Evolutionary conservation across 306 rosid genomes (phyloP), one percentile per base, ranked within the genome.

Genomic region (Medicago arabica): DNA sequence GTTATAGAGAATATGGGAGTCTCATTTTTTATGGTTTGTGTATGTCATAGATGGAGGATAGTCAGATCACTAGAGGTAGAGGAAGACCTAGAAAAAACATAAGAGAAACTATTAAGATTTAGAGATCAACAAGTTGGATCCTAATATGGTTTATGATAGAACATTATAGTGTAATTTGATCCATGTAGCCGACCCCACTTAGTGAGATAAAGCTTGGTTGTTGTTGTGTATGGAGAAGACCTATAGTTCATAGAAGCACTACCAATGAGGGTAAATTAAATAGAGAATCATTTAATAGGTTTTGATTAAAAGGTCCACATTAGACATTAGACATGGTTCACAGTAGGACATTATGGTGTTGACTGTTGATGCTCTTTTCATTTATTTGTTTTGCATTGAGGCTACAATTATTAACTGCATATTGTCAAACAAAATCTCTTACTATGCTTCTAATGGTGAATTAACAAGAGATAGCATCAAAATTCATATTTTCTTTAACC

Each of bases 401-500:
- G 67, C 15, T 78, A 8, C 46, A 6, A 57, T 14, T 31, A 16
- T 72, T 31, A 71, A 17, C 74, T 71, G 25, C 59, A 40, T 44
- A 67, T 80, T 19, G 18, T 58, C 75, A 67, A 80, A 65, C 51
- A 16, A 66, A 66, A 21, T 19, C 51, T 38, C 14, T 59, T 64
- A 34, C 55, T 50, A 61, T 61, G 63, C 74, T 49, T 60, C 58
- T 59, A 19, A 54, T 67, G 70, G 46, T 69, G 39, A 41, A 50
- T 60, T 72, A 25, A 38, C 69, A 40, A 59, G 59, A 17, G 62
- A 50, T 67, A 68, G 67, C 9, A 5, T 25, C 8, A 14, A 23
- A 38, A 5, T 65, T 2, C 23, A 43, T 31, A 62, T 64, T 64
- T 55, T 15, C 70, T 73, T 60, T 75, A 67, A 75, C 81, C 69